Evolutionary conservation across 306 rosid genomes (phyloP), one percentile per base, ranked within the genome.

Genomic region (Lathyrus oleraceus): DNA sequence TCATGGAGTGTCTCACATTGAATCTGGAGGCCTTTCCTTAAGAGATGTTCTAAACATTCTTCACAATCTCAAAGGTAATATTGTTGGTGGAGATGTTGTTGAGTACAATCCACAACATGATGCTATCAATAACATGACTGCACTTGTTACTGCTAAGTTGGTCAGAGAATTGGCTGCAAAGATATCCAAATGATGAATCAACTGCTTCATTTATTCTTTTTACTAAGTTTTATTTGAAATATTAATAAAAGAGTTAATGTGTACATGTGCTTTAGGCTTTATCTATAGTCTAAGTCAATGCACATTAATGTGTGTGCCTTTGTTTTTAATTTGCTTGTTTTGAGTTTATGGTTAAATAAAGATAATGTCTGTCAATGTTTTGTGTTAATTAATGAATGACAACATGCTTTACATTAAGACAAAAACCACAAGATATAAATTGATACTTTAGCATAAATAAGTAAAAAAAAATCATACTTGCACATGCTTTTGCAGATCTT

Each of bases 21-120:
- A 91, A 74, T 86, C 93, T 2, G 97, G 97, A n/a, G 97, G 96
- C n/a, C 90, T 91, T 69, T 85, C 93, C 10, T 89, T 89, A 79
- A 86, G 94, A 0, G 96, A 87, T 51, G 76, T 82, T 15, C 85
- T 91, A 47, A 89, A 89, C 79, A 91, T 91, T 17, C 81, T 91
- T 60, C 97, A 91, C 60, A 87, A 81, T 72, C 97, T 91, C 43
- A 77, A 89, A 75, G 97, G 96, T 1, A 85, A 89, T 30, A 72
- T 89, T 10, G 91, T 91, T 61, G 97, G 81, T 2, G 96, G 83
- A 4, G 97, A 91, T 30, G 96, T 91, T 10, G 97, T 87, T 5
- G 97, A 91, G 51, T 85, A 85, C 74, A 91, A 91, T 70, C 97
- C 97, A 3, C 96, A 88, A 67, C 91, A 93, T 0, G 97, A 91